Evolutionary conservation across 129 eudicot genomes (phyloP).

Genomic region (Oenanthe sinensis): DNA sequence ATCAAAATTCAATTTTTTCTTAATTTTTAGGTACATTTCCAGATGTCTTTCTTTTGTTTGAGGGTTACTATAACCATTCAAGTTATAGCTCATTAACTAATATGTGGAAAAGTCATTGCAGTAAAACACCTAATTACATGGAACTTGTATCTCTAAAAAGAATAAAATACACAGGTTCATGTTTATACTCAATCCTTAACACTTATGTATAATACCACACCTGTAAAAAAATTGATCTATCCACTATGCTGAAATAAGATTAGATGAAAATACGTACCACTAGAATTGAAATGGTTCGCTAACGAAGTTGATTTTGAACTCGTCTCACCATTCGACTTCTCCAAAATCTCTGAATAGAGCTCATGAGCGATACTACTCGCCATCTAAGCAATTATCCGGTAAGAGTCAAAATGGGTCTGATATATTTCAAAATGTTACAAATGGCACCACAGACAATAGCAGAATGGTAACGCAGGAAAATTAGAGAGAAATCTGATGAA

Average conservation of each 20-base stretch:
- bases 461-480: background rate
- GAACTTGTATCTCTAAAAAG: background rate
- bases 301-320: slow-evolving; percentile 14
- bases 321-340: slow-evolving; percentile 19
- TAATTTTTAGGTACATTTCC: background rate
- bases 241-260: background rate
- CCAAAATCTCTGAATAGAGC: slow-evolving; percentile 31
- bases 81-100: background rate
- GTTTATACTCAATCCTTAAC: background rate
- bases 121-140: background rate
- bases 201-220: background rate
- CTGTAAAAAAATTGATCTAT: background rate
- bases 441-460: background rate
- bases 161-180: background rate
- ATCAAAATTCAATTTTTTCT: background rate
- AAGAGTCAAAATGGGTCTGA: background rate
- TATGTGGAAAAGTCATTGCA: background rate
- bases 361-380: slow-evolving; percentile 27
- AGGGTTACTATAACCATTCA: background rate
- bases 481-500: no score
- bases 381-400: slow-evolving; percentile 19
- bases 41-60: background rate
- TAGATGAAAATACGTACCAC: slow-evolving; percentile 6
- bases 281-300: background rate
- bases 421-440: background rate